Evolutionary conservation across 192 early-diverging fungal genomes (phyloP), one percentile per base, ranked within the genome.

Genomic region (Podila horticola): DNA sequence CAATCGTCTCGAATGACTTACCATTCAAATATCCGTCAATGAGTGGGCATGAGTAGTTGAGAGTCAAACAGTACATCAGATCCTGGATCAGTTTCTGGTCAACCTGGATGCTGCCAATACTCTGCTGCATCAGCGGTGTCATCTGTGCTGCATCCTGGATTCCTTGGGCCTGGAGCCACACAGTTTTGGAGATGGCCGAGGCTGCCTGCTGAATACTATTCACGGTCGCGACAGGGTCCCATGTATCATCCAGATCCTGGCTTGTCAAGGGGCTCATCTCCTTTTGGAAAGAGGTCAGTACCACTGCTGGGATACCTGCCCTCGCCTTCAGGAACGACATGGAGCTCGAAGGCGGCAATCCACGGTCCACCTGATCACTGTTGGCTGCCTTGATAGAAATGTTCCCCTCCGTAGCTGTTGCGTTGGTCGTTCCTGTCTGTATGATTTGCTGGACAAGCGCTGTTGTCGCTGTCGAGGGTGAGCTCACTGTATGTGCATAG

Each of bases 341-440:
- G 5, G 90, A 84, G 49, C 90, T 92, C 12, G 88, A 88, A 19
- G 95, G 95, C 5, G 95, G 95, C 15, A 96, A 58, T 60, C 87
- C 73, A 11, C 77, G 71, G 20, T 86, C 62, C 5, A 69, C 71
- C 15, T 85, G 82, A 71, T 86, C 84, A 17, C 66, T 50, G 52
- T 70, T 72, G n/a, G 92, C 91, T 10, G 79, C 48, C 31, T 79
- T 62, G 15, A 92, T 74, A 0, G 69, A 48, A 38, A 88, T 62
- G 7, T 38, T 36, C 33, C 72, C 22, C 0, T 19, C 10, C 17
- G 34, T n/a, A 5, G 79, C 11, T 17, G 48, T 66, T n/a, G 58
- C 58, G 15, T 67, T 72, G 13, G 36, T 28, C 58, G 19, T 29
- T 58, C 81, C 60, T 50, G 60, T 31, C 22, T 72, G 69, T 4